These are phyloP conservation scores for Ceratobasidium theobromae DNA, from an alignment of 1,284 basidiomycete species.

Conservation along the genomic window DNA sequence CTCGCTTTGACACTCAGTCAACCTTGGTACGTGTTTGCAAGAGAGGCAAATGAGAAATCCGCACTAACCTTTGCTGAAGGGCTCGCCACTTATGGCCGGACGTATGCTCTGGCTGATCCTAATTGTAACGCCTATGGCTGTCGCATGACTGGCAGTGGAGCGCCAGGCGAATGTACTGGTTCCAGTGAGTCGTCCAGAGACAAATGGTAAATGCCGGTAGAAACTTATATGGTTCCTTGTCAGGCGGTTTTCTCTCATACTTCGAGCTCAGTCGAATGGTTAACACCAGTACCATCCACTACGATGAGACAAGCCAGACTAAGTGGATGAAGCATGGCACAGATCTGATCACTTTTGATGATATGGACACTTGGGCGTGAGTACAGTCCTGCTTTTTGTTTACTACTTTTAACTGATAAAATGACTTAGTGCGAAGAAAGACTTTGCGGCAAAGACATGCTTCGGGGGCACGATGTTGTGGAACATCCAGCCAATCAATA, in stretches of 20 bases:
- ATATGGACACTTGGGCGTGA: slow-evolving; percentile 22
- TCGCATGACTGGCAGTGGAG: slow-evolving; percentile 10
- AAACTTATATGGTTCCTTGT: not conserved
- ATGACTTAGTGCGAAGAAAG: slow-evolving; percentile 1
- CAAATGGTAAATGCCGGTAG: not conserved
- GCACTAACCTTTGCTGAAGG: not conserved
- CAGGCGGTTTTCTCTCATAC: slow-evolving; percentile 11
- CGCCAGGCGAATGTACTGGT: not conserved
- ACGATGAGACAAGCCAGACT: slow-evolving; percentile 10
- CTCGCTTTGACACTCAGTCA: not conserved
- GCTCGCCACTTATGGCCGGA: slow-evolving; percentile 3
- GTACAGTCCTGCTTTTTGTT: not conserved
- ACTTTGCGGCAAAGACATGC: slow-evolving; percentile 19
- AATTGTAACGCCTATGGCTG: slow-evolving; percentile 15
- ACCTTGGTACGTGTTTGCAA: not conserved
- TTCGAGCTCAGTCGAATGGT: slow-evolving; percentile 7
- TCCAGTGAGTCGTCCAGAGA: not conserved
- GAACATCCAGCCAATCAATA: slow-evolving; percentile 9
- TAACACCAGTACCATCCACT: slow-evolving; percentile 6
- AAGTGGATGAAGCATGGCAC: slow-evolving; percentile 18
- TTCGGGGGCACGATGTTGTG: slow-evolving; percentile 21
- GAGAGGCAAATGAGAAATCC: not conserved
- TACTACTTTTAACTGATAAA: not conserved
- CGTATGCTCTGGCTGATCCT: not conserved
- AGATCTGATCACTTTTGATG: no score